Evolutionary conservation across 495 filamentous ascomycete species (phyloP).

Genomic region (Penicillium goetzii): DNA sequence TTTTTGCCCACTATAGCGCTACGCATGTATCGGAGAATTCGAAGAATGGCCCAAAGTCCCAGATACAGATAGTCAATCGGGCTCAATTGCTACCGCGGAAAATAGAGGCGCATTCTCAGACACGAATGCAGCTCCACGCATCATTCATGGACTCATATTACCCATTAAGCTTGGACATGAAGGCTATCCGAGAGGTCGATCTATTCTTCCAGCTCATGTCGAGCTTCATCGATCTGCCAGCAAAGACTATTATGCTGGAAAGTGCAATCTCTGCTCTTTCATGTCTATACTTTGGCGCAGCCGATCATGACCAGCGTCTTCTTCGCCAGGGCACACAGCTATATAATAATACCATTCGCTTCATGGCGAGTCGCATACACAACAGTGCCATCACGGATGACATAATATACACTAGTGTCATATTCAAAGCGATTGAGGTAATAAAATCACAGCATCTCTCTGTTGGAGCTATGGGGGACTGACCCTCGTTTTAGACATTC

Average conservation of each 20-base stretch:
- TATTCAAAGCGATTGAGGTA: conserved; percentile 9
- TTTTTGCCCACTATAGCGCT: not conserved
- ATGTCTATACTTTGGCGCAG: not conserved
- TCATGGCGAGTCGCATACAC: not conserved
- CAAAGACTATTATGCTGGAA: not conserved
- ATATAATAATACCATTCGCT: conserved; percentile 2
- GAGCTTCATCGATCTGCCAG: not conserved
- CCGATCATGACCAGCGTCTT: not conserved
- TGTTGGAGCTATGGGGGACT: not conserved
- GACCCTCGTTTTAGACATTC: not conserved
- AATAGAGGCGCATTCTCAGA: not conserved
- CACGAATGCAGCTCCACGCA: not conserved
- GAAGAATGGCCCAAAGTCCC: not conserved
- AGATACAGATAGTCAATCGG: not conserved
- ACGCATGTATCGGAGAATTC: not conserved
- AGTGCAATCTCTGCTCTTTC: conserved; percentile 4
- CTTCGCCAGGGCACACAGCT: conserved; percentile 2
- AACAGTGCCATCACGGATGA: not conserved
- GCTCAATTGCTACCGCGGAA: not conserved
- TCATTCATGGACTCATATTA: not conserved
- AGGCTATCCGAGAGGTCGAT: not conserved
- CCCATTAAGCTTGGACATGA: not conserved
- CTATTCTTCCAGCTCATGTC: conserved; percentile 1
- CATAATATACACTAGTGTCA: not conserved
- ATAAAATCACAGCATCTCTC: not conserved